Conservation (phyloP, 352 stramenopile genomes). For the Phytophthora pinifolia region DNA sequence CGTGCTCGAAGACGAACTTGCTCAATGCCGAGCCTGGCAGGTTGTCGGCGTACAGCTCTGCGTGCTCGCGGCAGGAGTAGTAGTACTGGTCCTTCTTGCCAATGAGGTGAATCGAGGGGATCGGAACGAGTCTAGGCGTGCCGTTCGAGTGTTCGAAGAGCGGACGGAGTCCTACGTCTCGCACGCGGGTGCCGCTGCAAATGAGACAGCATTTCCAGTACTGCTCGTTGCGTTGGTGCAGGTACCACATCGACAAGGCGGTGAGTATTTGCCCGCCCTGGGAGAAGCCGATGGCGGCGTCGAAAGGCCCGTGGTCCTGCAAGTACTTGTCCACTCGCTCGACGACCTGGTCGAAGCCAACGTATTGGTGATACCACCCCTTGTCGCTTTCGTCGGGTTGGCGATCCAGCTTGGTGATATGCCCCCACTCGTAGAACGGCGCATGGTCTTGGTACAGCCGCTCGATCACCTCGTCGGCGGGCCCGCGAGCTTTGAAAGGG, state of each 20-base stretch:
- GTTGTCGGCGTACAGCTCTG: conserved; percentile 26
- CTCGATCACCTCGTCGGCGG: conserved; percentile 39
- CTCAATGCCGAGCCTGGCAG: neutral
- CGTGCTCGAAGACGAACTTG: conserved; percentile 35
- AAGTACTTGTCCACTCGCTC: conserved; percentile 47
- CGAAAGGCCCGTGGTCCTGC: conserved; percentile 42
- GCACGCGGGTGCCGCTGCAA: conserved; percentile 32
- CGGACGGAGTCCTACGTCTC: conserved; percentile 23
- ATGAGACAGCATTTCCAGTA: conserved; percentile 54
- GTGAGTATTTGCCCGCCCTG: conserved; percentile 56
- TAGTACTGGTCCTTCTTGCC: conserved; percentile 52
- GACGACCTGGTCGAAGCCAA: conserved; percentile 42
- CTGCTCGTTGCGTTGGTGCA: conserved; percentile 23
- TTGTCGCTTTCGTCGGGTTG: conserved; percentile 20
- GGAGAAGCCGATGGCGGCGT: conserved; percentile 63
- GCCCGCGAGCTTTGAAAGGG: conserved; percentile 31
- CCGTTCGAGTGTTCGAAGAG: conserved; percentile 39
- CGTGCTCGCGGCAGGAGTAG: conserved; percentile 35
- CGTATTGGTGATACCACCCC: conserved; percentile 44
- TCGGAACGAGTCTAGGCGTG: conserved; percentile 31
- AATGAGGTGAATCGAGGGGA: conserved; percentile 59
- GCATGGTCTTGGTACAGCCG: conserved; percentile 33
- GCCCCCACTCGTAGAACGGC: conserved; percentile 47
- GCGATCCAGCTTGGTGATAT: conserved; percentile 27
- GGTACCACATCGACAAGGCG: conserved; percentile 41